phyloP scores from a whole-genome alignment of 2,329 filamentous ascomycete species.

The Fusarium lyarnte region DNA sequence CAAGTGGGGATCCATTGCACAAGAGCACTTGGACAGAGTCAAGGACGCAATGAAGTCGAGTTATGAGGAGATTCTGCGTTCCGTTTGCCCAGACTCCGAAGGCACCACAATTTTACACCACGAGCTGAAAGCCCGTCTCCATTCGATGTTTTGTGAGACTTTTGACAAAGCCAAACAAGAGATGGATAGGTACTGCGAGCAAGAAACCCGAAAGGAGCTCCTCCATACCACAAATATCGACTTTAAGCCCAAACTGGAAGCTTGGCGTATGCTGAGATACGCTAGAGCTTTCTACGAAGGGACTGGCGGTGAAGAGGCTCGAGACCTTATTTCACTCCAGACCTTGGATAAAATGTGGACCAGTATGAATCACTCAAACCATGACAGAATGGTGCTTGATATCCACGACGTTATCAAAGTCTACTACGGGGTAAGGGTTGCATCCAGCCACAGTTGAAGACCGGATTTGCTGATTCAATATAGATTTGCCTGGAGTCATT shows the following conservation, averaged over 20 bases:
- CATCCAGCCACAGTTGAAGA: background rate
- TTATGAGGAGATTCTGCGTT: background rate
- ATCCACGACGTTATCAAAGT: background rate
- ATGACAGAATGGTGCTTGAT: background rate
- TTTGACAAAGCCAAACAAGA: background rate
- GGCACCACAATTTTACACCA: background rate
- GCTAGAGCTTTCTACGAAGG: background rate
- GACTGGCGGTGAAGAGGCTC: background rate
- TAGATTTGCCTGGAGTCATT: background rate
- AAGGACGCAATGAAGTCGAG: background rate
- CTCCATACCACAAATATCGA: background rate
- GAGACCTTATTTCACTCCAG: background rate
- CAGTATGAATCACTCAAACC: background rate
- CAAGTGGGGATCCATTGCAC: background rate
- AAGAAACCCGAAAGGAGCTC: background rate
- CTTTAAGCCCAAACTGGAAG: background rate
- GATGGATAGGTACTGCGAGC: background rate
- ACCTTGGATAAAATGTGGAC: background rate
- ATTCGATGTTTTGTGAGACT: background rate
- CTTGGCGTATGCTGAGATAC: background rate
- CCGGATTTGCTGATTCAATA: background rate
- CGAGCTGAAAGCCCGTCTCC: background rate
- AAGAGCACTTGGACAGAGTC: background rate
- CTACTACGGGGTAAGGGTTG: background rate
- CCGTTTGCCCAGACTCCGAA: background rate